Base-by-base conservation (phyloP, 140 eudicot species). In the Senecio squalidus region DNA sequence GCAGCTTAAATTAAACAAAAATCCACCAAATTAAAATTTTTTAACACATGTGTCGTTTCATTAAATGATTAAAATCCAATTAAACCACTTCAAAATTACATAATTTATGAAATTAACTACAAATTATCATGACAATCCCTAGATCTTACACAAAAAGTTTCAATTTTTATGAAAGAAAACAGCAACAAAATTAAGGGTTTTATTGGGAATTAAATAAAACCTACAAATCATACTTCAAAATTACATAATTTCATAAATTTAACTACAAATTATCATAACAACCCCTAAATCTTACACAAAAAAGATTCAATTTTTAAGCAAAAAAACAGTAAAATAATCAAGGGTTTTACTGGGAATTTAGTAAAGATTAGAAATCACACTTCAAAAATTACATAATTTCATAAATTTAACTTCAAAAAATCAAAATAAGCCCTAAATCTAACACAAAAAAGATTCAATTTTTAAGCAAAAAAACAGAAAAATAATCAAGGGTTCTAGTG, bases 361-460 rank as follows among this genome's bases (percentile, higher is more conserved):
- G 11, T 1, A 6, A 34, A 26, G 21, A 26, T 14, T 25, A 8
- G 0, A 6, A 11, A 11, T 2, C 16, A 8, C 0, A 25, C 13
- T 20, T n/a, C 13, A 41, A 3, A 22, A 10, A 14, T 20, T 6
- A 13, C 9, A 17, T 22, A 27, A 9, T 6, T 43, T 44, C 20
- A 14, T 44, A 3, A 56, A 41, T 9, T 9, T 24, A 34, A 30
- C 38, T 26, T n/a, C 53, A 38, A 9, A 17, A 34, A 14, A 54
- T 65, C 4, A 65, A 11, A 40, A 55, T 13, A 21, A 46, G 10
- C 52, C 60, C 60, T 57, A 68, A 64, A 68, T 47, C 62, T 26
- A 24, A 9, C 23, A 13, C 22, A 18, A 21, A 24, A 38, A 69
- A 48, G 34, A 52, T 14, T 16, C 28, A 40, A 60, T 25, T 60